Conservation (phyloP, 2,329 filamentous ascomycete species). For the Exophiala sideris region DNA sequence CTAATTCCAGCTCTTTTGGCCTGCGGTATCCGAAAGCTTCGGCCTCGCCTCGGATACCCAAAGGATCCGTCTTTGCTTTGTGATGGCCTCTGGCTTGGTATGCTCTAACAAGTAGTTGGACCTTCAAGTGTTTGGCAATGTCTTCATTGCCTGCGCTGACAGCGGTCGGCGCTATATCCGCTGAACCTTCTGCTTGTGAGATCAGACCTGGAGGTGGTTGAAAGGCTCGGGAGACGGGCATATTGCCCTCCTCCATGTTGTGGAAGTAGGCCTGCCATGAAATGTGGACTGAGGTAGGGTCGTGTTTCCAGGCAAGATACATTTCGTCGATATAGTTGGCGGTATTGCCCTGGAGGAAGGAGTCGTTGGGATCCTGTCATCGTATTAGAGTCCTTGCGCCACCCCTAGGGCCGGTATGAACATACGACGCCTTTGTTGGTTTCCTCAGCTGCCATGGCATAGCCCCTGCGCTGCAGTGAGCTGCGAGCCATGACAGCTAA, state of each 20-base stretch:
- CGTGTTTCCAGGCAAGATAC: slow-evolving; percentile 96
- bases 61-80: slow-evolving; percentile 95
- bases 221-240: slow-evolving; percentile 97
- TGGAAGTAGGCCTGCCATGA: slow-evolving; percentile 99
- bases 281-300: slow-evolving; percentile 89
- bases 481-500: slow-evolving; percentile 40
- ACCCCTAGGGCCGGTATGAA: slow-evolving; percentile 22
- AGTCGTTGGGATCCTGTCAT: slow-evolving; percentile 77
- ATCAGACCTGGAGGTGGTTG: slow-evolving; percentile 91
- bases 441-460: slow-evolving; percentile 59
- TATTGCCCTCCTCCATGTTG: slow-evolving; percentile 97
- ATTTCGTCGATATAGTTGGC: slow-evolving; percentile 99
- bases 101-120: slow-evolving; percentile 91
- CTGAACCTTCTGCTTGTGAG: slow-evolving; percentile 70
- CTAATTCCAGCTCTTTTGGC: slow-evolving; percentile 87
- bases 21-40: slow-evolving; percentile 80
- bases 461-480: slow-evolving; percentile 47
- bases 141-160: slow-evolving; percentile 61
- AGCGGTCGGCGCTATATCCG: slow-evolving; percentile 56
- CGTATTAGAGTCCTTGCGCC: not conserved
- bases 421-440: slow-evolving; percentile 60
- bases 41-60: slow-evolving; percentile 84
- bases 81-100: slow-evolving; percentile 98
- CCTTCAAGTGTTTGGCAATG: slow-evolving; percentile 94
- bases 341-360: slow-evolving; percentile 92